phyloP scores from a whole-genome alignment of 192 early-diverging fungal species.

The Coemansia sp. region DNA sequence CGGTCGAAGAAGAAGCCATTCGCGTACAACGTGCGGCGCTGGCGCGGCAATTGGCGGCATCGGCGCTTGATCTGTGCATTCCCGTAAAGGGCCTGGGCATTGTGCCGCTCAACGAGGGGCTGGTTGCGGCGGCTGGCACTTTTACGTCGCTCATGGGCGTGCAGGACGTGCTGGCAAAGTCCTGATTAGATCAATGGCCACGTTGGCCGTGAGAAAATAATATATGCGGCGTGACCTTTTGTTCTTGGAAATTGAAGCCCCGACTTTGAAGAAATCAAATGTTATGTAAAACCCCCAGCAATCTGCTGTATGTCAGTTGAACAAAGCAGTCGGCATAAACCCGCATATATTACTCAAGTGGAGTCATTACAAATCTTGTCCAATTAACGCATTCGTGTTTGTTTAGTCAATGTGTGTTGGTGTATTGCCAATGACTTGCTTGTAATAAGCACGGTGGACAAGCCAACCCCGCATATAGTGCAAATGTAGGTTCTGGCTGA shows the following conservation, averaged over 20 bases:
- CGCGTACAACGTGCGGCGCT: conserved; percentile 14
- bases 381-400: too few relatives aligned
- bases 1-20: conserved; percentile 28
- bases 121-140: conserved; percentile 56
- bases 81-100: conserved; percentile 48
- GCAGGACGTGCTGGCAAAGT: conserved; percentile 31
- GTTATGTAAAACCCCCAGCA: not conserved
- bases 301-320: not conserved
- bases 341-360: not conserved
- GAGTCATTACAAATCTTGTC: too few relatives aligned
- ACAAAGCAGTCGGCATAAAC: not conserved
- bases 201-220: conserved; percentile 5
- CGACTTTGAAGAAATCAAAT: not conserved
- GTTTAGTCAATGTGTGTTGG: too few relatives aligned
- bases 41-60: conserved; percentile 23
- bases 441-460: too few relatives aligned
- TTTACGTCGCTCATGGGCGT: conserved; percentile 56
- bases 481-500: too few relatives aligned
- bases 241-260: not conserved
- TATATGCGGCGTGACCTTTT: not conserved
- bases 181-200: not conserved
- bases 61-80: conserved; percentile 52
- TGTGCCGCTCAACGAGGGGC: conserved; percentile 50
- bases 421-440: too few relatives aligned
- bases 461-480: too few relatives aligned